Evolutionary conservation across 805 yeast species (phyloP), one percentile per base, ranked within the genome.

Genomic region (Saturnispora dispora): DNA sequence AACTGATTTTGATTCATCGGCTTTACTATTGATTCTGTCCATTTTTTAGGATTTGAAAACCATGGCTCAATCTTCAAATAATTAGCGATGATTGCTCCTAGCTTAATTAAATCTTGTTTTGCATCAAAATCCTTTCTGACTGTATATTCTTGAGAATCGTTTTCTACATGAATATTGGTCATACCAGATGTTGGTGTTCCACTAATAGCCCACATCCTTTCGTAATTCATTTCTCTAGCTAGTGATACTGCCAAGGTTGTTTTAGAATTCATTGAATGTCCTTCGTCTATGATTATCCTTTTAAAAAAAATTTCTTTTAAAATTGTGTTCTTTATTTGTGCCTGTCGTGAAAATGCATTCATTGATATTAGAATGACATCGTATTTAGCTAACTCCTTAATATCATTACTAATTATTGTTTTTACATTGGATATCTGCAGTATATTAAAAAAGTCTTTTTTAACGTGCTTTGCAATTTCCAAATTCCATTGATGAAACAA

Each of bases 181-280:
- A 83, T 66, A 0, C 90, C 90, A 0, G 85, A 74, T 0, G 88
- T 83, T 4, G 89, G 89, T 0, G 90, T 83, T 30, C 90, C 89
- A 0, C 85, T 79, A 1, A 83, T 86, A 0, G 82, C 81, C 90
- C 90, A 83, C 53, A 77, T 72, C 47, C 88, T 70, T 58, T 83
- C 90, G 8, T 77, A 76, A 46, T 65, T 62, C 45, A 84, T 59
- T 22, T 68, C 65, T 33, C 69, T 70, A 18, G 85, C 79, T 33
- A 79, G 60, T 8, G 64, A 59, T 7, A 78, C 81, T 0, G 78
- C 72, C 47, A 76, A 69, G 0, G 85, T 72, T 1, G 72, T 62
- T 51, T 73, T 74, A 7, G 82, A 72, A 53, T 71, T 73, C 76
- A 83, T 73, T 27, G 81, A 73, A 61, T 83, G 89, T 0, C 89